These are phyloP conservation scores for Setaria italica DNA, from an alignment of 202 grass and related monocot species.

Conservation along the genomic window DNA sequence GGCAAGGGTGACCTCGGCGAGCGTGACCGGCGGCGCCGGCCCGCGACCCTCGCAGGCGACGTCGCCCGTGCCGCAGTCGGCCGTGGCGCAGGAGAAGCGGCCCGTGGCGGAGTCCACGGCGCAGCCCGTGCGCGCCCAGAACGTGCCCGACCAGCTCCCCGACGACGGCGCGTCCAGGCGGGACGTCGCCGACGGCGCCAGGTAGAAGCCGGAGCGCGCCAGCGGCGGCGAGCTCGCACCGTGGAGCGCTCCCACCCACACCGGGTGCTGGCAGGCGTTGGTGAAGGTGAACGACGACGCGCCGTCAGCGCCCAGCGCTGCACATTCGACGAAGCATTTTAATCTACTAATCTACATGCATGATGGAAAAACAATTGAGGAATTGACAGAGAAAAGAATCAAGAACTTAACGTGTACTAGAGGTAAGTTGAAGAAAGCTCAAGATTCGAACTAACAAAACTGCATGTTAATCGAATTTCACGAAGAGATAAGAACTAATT, in stretches of 20 bases:
- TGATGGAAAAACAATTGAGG: too few relatives aligned
- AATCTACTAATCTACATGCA: too few relatives aligned
- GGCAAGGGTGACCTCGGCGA: constrained; percentile 74
- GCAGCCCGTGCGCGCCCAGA: constrained; percentile 80
- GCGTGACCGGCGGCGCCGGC: constrained; percentile 60
- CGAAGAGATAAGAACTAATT: not conserved
- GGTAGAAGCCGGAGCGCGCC: constrained; percentile 58
- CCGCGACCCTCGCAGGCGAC: constrained; percentile 47
- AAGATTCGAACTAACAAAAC: not conserved
- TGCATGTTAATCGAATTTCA: not conserved
- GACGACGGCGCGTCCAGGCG: constrained; percentile 51
- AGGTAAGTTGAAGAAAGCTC: not conserved
- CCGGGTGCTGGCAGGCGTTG: constrained; percentile 65
- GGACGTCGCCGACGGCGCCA: constrained; percentile 40
- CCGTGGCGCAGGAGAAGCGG: constrained; percentile 65
- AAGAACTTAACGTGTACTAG: too few relatives aligned
- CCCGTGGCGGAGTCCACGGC: constrained; percentile 47
- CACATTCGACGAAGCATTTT: not conserved
- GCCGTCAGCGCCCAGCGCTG: constrained; percentile 7
- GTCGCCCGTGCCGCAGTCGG: constrained; percentile 59
- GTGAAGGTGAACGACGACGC: constrained; percentile 52
- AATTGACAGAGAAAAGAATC: too few relatives aligned
- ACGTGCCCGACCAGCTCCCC: constrained; percentile 61
- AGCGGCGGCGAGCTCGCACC: constrained; percentile 56
- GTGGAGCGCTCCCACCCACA: constrained; percentile 70